These are phyloP conservation scores for Erigeron canadensis DNA, from an alignment of 129 eudicot species.

Conservation along the genomic window DNA sequence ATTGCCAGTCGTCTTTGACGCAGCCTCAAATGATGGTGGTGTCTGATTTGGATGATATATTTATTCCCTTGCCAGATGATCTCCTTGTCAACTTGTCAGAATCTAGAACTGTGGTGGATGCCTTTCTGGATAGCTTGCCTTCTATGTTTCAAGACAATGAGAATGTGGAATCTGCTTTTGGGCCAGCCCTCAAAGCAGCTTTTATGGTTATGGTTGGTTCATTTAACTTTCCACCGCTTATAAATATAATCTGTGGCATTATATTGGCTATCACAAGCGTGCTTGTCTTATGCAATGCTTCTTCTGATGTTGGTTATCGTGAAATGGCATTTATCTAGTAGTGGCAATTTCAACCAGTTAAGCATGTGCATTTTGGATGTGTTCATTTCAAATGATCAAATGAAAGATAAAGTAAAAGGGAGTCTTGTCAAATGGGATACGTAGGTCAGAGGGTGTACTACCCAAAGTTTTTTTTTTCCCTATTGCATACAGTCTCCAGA, in stretches of 20 bases:
- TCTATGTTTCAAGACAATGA: conserved; percentile 80
- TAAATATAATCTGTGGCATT: conserved; percentile 1
- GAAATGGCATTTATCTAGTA: not conserved
- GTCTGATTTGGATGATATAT: conserved; percentile 89
- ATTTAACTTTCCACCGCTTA: conserved; percentile 1
- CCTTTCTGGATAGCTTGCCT: conserved; percentile 84
- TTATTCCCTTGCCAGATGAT: conserved; percentile 94
- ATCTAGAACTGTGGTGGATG: conserved; percentile 83
- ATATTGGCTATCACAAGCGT: not conserved
- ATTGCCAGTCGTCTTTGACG: conserved; percentile 69
- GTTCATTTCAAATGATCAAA: not conserved
- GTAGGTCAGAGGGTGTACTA: not conserved
- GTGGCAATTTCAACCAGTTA: not conserved
- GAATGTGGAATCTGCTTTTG: conserved; percentile 95
- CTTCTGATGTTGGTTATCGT: conserved; percentile 6
- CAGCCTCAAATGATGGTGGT: conserved; percentile 99
- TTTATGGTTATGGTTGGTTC: conserved; percentile 81
- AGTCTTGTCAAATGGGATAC: not conserved
- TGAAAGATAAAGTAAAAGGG: not conserved
- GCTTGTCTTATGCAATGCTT: conserved; percentile 1
- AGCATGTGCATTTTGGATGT: conserved; percentile 1
- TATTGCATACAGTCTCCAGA: not conserved
- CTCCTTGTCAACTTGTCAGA: conserved; percentile 93
- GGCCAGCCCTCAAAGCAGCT: conserved; percentile 93
- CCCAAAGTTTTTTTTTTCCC: not conserved